These are phyloP conservation scores for Entoloma clypeatum DNA, from an alignment of 1,284 basidiomycete species.

Conservation along the genomic window DNA sequence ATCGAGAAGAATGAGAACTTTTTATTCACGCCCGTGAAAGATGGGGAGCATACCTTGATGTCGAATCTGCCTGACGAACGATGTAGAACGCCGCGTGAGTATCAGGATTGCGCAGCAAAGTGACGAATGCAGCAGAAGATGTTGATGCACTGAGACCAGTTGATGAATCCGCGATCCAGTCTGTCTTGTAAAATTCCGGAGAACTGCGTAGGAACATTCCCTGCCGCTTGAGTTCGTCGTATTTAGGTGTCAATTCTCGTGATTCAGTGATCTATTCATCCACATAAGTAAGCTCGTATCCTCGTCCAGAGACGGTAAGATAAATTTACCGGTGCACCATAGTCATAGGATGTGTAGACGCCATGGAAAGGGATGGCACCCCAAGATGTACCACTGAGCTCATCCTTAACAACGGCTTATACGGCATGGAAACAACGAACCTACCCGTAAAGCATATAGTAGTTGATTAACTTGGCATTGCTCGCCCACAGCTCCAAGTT, in stretches of 20 bases:
- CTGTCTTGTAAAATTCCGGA: constrained; percentile 72
- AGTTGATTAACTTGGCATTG: constrained; percentile 73
- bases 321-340: constrained; percentile 46
- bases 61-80: constrained; percentile 61
- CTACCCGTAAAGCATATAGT: constrained; percentile 78
- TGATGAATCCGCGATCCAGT: constrained; percentile 62
- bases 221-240: constrained; percentile 71
- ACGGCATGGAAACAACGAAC: constrained; percentile 10
- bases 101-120: constrained; percentile 65
- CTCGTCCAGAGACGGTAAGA: constrained; percentile 7
- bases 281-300: background rate
- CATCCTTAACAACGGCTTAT: constrained; percentile 1
- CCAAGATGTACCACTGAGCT: constrained; percentile 71
- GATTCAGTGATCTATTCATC: constrained; percentile 54
- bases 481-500: constrained; percentile 71
- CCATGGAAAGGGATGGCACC: constrained; percentile 66
- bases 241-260: constrained; percentile 66
- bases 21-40: background rate
- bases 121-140: constrained; percentile 53
- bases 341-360: constrained; percentile 67
- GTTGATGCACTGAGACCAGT: constrained; percentile 47
- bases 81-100: constrained; percentile 65
- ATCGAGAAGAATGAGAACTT: background rate
- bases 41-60: constrained; percentile 46
- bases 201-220: constrained; percentile 72